Evolutionary conservation across 2,329 filamentous ascomycete species (phyloP).

Genomic region (Lachnellula cervina): DNA sequence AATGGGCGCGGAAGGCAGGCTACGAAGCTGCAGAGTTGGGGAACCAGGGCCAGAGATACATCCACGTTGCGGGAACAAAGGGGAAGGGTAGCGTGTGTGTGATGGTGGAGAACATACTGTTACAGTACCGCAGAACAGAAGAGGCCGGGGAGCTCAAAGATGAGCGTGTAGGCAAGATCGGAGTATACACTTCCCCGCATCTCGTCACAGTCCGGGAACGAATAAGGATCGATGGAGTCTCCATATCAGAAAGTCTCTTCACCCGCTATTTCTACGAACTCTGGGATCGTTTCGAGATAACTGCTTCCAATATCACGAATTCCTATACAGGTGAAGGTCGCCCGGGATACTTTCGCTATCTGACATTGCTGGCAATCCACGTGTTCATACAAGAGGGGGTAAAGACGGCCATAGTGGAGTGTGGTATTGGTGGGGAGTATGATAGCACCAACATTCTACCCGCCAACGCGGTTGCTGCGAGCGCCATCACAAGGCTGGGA

Average conservation of each 20-base stretch:
- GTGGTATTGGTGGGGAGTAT: slow-evolving; percentile 89
- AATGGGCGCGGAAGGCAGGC: slow-evolving; percentile 28
- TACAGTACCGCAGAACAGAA: slow-evolving; percentile 39
- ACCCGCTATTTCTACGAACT: slow-evolving; percentile 63
- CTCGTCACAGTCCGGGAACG: slow-evolving; percentile 64
- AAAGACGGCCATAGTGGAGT: slow-evolving; percentile 78
- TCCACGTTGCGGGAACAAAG: slow-evolving; percentile 91
- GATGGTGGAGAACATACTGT: slow-evolving; percentile 60
- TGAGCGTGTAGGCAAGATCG: slow-evolving; percentile 36
- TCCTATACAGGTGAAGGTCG: slow-evolving; percentile 40
- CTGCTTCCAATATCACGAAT: slow-evolving; percentile 17
- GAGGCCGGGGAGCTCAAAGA: slow-evolving; percentile 3
- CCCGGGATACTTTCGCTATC: slow-evolving; percentile 86
- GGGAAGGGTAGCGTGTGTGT: slow-evolving; percentile 72
- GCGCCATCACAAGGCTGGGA: slow-evolving; percentile 72
- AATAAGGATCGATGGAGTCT: slow-evolving; percentile 56
- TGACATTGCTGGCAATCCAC: slow-evolving; percentile 86
- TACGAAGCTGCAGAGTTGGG: slow-evolving; percentile 21
- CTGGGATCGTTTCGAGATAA: slow-evolving; percentile 49
- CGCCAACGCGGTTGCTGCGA: slow-evolving; percentile 51
- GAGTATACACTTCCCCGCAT: slow-evolving; percentile 66
- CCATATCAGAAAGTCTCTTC: slow-evolving; percentile 56
- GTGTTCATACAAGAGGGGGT: slow-evolving; percentile 74
- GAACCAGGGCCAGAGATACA: slow-evolving; percentile 33
- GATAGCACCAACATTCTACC: slow-evolving; percentile 85